Evolutionary conservation across 108 stramenopile species (phyloP).

Genomic region (Nitzschia sp.): DNA sequence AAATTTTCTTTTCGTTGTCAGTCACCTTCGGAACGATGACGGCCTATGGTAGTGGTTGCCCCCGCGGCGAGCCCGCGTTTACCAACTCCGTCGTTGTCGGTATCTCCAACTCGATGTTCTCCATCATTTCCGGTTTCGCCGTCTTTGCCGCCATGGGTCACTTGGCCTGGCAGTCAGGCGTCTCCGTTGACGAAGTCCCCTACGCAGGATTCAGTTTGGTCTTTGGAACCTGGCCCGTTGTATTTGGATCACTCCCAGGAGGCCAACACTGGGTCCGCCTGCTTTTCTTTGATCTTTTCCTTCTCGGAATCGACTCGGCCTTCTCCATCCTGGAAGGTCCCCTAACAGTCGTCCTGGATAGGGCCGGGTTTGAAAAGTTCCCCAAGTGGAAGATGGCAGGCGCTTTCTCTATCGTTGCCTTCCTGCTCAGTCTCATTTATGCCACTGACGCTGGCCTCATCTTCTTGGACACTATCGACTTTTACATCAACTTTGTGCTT

Average conservation of each 20-base stretch:
- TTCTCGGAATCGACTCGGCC: conserved; percentile 70
- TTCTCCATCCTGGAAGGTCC: conserved; percentile 42
- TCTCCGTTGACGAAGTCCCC: conserved; percentile 22
- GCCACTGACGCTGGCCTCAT: conserved; percentile 63
- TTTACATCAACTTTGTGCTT: conserved; percentile 71
- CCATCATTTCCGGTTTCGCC: conserved; percentile 66
- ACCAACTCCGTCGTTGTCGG: conserved; percentile 55
- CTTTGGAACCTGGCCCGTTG: conserved; percentile 68
- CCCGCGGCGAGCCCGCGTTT: conserved; percentile 53
- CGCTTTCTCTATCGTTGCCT: conserved; percentile 31
- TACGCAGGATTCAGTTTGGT: conserved; percentile 49
- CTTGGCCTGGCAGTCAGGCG: conserved; percentile 35
- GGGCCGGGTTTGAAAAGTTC: neutral
- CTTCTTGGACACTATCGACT: conserved; percentile 63
- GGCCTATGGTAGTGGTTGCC: conserved; percentile 60
- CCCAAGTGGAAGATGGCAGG: conserved; percentile 28
- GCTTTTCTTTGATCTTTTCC: conserved; percentile 57
- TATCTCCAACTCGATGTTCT: conserved; percentile 47
- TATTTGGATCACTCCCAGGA: conserved; percentile 50
- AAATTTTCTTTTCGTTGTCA: conserved; percentile 65
- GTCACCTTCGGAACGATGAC: conserved; percentile 69
- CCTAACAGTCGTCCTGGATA: conserved; percentile 16
- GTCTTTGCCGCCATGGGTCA: conserved; percentile 69
- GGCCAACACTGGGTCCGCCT: conserved; percentile 59
- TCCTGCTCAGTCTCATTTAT: conserved; percentile 25